These are phyloP conservation scores for Trametes elegans DNA, from an alignment of 768 basidiomycete species.

Conservation along the genomic window DNA sequence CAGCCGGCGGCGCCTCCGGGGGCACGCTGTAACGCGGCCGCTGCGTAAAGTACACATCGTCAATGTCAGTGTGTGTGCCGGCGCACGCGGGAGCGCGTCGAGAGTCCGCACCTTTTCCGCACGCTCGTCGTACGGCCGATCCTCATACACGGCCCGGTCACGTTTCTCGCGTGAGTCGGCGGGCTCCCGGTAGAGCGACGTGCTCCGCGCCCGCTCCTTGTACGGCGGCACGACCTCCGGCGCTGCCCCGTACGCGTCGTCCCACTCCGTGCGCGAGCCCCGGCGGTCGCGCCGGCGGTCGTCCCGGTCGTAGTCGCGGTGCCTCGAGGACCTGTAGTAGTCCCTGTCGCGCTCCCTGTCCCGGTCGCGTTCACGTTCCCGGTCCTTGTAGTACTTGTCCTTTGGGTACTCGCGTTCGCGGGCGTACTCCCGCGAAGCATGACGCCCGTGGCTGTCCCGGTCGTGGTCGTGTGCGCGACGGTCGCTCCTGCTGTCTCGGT, in stretches of 20 bases:
- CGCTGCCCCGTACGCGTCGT: slow-evolving; percentile 40
- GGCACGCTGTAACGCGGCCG: slow-evolving; percentile 27
- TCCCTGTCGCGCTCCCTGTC: slow-evolving; percentile 39
- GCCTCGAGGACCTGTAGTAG: slow-evolving; percentile 40
- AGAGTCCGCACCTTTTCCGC: slow-evolving; percentile 61
- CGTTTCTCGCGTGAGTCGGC: slow-evolving; percentile 33
- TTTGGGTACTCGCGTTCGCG: slow-evolving; percentile 36
- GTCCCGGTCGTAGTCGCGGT: slow-evolving; percentile 58
- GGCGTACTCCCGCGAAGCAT: slow-evolving; percentile 36
- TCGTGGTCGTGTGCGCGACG: slow-evolving; percentile 35
- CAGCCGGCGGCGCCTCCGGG: slow-evolving; percentile 46
- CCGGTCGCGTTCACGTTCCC: slow-evolving; percentile 22
- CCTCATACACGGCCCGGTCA: slow-evolving; percentile 39
- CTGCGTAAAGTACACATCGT: slow-evolving; percentile 14
- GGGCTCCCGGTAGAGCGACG: slow-evolving; percentile 35
- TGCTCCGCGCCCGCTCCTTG: slow-evolving; percentile 50
- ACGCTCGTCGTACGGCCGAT: slow-evolving; percentile 50
- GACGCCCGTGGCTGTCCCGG: slow-evolving; percentile 37
- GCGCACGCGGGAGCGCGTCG: background rate
- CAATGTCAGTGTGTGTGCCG: slow-evolving; percentile 1
- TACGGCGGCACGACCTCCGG: slow-evolving; percentile 38
- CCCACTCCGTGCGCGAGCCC: slow-evolving; percentile 42
- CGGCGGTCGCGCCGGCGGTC: slow-evolving; percentile 45
- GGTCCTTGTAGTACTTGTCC: slow-evolving; percentile 35
- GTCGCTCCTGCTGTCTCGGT: slow-evolving; percentile 36